Base-by-base conservation (phyloP, 441 rosid species). In the Erodium moschatum region DNA sequence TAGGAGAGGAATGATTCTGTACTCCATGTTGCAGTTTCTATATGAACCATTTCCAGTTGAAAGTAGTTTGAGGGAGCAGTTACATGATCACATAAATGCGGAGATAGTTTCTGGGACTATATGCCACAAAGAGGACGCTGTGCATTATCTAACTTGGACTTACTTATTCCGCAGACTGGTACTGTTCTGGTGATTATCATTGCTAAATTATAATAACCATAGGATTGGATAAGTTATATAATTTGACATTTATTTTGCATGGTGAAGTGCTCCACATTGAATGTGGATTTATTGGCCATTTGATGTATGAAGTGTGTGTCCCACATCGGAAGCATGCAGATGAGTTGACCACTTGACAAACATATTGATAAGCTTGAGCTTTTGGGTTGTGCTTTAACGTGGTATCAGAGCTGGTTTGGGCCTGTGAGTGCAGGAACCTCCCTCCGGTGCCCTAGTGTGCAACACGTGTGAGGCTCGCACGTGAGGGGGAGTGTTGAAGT, bases 1-100 rank as follows among this genome's bases (percentile, higher is more conserved):
- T 52, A 33, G 21, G 65, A 67, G 68, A 58, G 68, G 60, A 63
- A 75, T 15, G 74, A 24, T 67, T 63, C 48, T 76, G 12, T 56
- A 19, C 70, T 71, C 52, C 69, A 70, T 60, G 16, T 75, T 83
- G 81, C 92, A 91, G 99, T 94, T 94, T 82, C 70, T 91, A 69
- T 94, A 94, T 18, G 97, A 94, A 83, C 99, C 99, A 64, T 94
- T 94, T 84, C 99, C 99, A 0, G 99, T 94, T 72, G 99, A 94
- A 81, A 94, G 99, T 84, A 91, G 99, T 83, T 82, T 94, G 83
- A 87, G 87, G 83, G 99, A 88, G 83, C 91, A 80, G 71, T 70
- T 94, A 81, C 94, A 88, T 70, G 81, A 89, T 66, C 97, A 91
- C 80, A 83, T 91, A 72, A 94, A 91, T 67, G 99, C 99, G 15